Percentiles rank a stretch among this genome's conserved stretches.
phyloP scores from a whole-genome alignment of 495 filamentous ascomycete genomes.

The Aspergillus ostianus region DNA sequence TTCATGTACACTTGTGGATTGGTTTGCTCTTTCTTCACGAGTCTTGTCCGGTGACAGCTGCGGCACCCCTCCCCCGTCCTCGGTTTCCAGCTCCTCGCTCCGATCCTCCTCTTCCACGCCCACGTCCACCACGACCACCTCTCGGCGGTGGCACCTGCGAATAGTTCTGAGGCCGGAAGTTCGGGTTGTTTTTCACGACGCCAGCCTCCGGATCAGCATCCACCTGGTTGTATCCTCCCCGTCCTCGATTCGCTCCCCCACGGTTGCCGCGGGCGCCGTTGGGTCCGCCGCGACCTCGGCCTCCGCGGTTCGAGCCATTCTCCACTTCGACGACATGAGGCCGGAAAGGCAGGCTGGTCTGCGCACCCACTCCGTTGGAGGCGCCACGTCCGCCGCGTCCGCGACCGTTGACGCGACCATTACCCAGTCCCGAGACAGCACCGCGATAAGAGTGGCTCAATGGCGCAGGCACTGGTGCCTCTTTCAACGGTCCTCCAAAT shows the following conservation, averaged over 20 bases:
- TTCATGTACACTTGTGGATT: too few relatives aligned
- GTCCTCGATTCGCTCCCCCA: constrained; percentile 29
- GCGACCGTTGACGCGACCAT: constrained; percentile 32
- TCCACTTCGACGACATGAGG: constrained; percentile 31
- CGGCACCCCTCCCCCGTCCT: constrained; percentile 20
- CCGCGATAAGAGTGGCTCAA: constrained; percentile 71
- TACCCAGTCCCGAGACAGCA: constrained; percentile 50
- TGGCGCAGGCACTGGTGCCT: constrained; percentile 66
- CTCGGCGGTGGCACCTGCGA: constrained; percentile 77
- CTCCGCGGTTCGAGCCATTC: constrained; percentile 24
- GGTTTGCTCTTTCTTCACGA: neutral
- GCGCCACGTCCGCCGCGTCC: constrained; percentile 34
- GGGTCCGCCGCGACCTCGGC: constrained; percentile 22
- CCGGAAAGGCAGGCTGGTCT: constrained; percentile 36
- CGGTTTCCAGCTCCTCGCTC: constrained; percentile 15
- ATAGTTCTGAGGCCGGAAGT: constrained; percentile 62
- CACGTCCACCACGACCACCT: constrained; percentile 52
- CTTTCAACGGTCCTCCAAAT: constrained; percentile 59
- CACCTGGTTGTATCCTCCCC: constrained; percentile 52
- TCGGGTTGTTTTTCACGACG: constrained; percentile 49
- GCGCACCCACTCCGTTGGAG: constrained; percentile 38
- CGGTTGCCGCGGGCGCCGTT: constrained; percentile 34
- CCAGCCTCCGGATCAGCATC: constrained; percentile 53
- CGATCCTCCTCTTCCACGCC: constrained; percentile 33
- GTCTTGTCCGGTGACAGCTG: constrained; percentile 6